Evolutionary conservation across 2,329 filamentous ascomycete species (phyloP).

Genomic region (Elsinoe arachidis): DNA sequence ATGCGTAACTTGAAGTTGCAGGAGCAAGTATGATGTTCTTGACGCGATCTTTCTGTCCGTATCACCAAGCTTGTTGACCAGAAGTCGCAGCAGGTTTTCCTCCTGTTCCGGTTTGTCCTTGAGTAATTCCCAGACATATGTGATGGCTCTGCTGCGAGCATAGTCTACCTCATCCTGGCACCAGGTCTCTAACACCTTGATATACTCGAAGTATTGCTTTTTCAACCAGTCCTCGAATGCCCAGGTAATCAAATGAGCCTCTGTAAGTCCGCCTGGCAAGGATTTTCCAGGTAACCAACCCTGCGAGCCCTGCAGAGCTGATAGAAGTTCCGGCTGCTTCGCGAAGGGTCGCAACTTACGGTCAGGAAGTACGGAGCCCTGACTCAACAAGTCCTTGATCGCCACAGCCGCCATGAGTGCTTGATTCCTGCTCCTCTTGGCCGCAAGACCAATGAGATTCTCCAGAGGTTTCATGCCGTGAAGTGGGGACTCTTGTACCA

Average conservation of each 20-base stretch:
- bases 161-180: conserved; percentile 94
- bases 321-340: conserved; percentile 67
- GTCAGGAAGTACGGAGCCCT: conserved; percentile 78
- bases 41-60: conserved; percentile 93
- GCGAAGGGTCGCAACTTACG: conserved; percentile 73
- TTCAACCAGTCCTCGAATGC: conserved; percentile 94
- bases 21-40: conserved; percentile 81
- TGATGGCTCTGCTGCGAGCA: conserved; percentile 76
- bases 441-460: conserved; percentile 70
- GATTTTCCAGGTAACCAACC: conserved; percentile 61
- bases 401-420: conserved; percentile 88
- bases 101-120: conserved; percentile 97
- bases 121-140: conserved; percentile 82
- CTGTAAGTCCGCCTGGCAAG: conserved; percentile 64
- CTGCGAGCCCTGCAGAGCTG: conserved; percentile 56
- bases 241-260: conserved; percentile 76
- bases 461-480: conserved; percentile 89
- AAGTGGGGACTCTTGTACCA: conserved; percentile 90
- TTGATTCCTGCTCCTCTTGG: conserved; percentile 86
- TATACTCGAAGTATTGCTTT: conserved; percentile 81
- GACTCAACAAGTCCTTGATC: conserved; percentile 86
- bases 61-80: conserved; percentile 96
- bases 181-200: conserved; percentile 87
- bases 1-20: conserved; percentile 81
- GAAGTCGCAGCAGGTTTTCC: conserved; percentile 76